Evolutionary conservation across 208 protist species (phyloP).

Genomic region (Tritrichomonas musculus): DNA sequence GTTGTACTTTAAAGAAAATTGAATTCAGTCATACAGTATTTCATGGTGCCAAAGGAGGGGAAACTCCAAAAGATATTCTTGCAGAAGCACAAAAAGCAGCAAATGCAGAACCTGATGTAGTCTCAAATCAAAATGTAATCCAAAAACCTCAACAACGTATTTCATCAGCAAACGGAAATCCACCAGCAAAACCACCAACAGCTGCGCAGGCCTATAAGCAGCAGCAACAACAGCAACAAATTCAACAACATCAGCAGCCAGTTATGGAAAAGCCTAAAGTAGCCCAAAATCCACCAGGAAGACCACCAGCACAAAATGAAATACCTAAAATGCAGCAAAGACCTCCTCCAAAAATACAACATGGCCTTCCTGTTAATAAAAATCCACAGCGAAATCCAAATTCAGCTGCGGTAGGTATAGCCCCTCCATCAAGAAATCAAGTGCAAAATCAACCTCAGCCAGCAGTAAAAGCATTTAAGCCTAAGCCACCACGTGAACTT

Average conservation of each 20-base stretch:
- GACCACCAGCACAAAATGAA: not conserved
- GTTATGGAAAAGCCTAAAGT: not conserved
- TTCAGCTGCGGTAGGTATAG: not conserved
- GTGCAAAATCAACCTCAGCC: not conserved
- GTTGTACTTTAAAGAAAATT: not conserved
- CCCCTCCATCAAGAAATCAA: not conserved
- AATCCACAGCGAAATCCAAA: not conserved
- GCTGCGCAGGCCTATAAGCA: not conserved
- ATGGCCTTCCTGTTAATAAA: not conserved
- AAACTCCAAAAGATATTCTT: not conserved
- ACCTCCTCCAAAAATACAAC: not conserved
- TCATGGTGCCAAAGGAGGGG: not conserved
- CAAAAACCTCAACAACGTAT: not conserved
- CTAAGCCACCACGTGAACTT: not conserved
- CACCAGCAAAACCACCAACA: not conserved
- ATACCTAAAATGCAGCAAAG: not conserved
- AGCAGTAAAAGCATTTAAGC: not conserved
- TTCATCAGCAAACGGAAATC: not conserved
- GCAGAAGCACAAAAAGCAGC: not conserved
- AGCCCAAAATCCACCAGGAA: not conserved
- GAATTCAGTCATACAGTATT: constrained; percentile 18
- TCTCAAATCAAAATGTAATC: not conserved
- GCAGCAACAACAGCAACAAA: not conserved
- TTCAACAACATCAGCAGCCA: not conserved
- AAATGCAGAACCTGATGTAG: not conserved